Conservation (phyloP, 2,329 filamentous ascomycete species). For the Cercospora janseana region DNA sequence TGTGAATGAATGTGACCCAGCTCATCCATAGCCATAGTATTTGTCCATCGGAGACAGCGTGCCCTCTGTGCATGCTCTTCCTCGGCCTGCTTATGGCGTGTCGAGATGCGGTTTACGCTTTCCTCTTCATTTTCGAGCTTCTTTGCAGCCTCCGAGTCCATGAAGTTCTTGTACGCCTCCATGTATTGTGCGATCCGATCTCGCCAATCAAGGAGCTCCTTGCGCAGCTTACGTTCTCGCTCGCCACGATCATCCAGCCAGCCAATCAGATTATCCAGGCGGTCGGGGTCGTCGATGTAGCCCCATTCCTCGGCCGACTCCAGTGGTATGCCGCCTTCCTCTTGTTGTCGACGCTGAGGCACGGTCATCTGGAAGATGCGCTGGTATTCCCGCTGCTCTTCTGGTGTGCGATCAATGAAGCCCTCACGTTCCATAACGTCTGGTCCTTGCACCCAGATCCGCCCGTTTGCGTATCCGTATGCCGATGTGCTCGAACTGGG, state of each 20-base stretch:
- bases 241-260: constrained; percentile 88
- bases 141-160: constrained; percentile 50
- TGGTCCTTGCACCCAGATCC: constrained; percentile 94
- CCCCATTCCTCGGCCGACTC: constrained; percentile 81
- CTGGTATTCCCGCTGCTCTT: constrained; percentile 72
- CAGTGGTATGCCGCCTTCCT: constrained; percentile 81
- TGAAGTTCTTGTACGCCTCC: constrained; percentile 42
- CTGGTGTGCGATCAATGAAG: constrained; percentile 74
- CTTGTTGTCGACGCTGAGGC: constrained; percentile 75
- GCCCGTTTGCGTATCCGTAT: constrained; percentile 88
- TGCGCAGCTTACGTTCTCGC: constrained; percentile 82
- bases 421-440: constrained; percentile 83
- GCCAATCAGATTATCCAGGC: constrained; percentile 73
- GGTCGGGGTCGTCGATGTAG: constrained; percentile 77
- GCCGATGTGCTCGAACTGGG: constrained; percentile 83
- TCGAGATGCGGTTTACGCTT: constrained; percentile 56
- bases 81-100: constrained; percentile 60
- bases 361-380: constrained; percentile 78
- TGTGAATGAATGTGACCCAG: constrained; percentile 35
- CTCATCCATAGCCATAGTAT: constrained; percentile 55
- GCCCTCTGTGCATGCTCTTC: constrained; percentile 54
- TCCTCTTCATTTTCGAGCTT: constrained; percentile 50
- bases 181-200: constrained; percentile 73
- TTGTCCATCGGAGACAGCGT: constrained; percentile 65
- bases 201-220: constrained; percentile 75